Conservation (phyloP, 2,329 filamentous ascomycete genomes). For the Sporothrix luriei region DNA sequence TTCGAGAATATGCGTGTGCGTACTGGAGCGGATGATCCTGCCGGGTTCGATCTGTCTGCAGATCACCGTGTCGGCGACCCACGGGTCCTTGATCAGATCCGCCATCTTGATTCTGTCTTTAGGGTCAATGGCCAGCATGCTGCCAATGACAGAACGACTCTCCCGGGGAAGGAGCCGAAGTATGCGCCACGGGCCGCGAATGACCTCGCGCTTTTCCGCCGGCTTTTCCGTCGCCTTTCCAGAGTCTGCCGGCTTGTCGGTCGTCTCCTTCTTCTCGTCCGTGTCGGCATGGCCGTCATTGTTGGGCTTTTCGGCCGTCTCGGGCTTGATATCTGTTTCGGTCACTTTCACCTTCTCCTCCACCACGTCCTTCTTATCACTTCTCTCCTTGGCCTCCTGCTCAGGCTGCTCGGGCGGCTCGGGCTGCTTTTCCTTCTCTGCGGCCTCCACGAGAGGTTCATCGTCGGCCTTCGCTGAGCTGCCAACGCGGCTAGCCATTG, state of each 20-base stretch:
- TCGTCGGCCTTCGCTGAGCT: conserved; percentile 61
- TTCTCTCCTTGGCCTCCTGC: neutral
- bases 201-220: conserved; percentile 70
- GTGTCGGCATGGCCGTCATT: neutral
- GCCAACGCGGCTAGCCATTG: conserved; percentile 57
- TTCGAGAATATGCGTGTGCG: conserved; percentile 84
- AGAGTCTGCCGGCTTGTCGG: conserved; percentile 35
- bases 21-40: conserved; percentile 68
- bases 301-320: neutral
- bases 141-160: conserved; percentile 82
- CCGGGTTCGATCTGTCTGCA: conserved; percentile 77
- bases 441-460: conserved; percentile 40
- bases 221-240: conserved; percentile 37
- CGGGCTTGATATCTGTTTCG: neutral
- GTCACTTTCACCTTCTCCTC: conserved; percentile 17
- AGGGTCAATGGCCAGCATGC: conserved; percentile 90
- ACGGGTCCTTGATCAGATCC: conserved; percentile 84
- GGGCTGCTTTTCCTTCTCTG: conserved; percentile 22
- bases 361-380: neutral
- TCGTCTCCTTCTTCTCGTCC: conserved; percentile 35
- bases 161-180: conserved; percentile 85
- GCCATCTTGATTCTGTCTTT: conserved; percentile 79
- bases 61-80: conserved; percentile 82
- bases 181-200: conserved; percentile 90
- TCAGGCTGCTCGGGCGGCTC: neutral